Base-by-base conservation (phyloP, 306 rosid species). In the Neltuma alba region DNA sequence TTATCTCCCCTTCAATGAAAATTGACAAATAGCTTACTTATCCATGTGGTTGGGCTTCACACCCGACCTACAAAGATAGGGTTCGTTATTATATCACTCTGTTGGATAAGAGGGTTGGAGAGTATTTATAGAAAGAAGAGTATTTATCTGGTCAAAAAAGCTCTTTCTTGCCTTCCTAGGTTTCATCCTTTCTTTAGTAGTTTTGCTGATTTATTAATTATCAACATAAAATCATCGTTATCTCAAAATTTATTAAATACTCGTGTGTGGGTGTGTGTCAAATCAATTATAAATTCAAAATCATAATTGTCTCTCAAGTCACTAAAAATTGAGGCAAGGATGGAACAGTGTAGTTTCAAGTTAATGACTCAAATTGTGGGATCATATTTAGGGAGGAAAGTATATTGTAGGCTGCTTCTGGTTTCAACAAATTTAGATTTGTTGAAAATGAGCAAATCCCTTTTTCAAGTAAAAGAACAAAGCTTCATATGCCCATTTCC, bases 391-490 rank as follows among this genome's bases (percentile, higher is more conserved):
- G 23, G 33, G 9, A 73, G 25, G 66, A 73, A 54, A 23, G 31
- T 47, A 18, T 70, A 21, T 8, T 28, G 42, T 7, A 30, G 42
- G 18, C 1, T 31, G 41, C 57, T 42, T 38, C 3, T 16, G 57
- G 70, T 30, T 75, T 27, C 21, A 27, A 75, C 79, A 61, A 41
- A 28, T 41, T 41, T 42, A 48, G 71, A 20, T 30, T 36, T 20
- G 62, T 5, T 74, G 55, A 75, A 28, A 5, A 40, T 41, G 23
- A 28, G 23, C 7, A 28, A 75, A 75, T 2, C 27, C 38, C 7
- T 10, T 4, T 34, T 25, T 1, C 34, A 52, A 52, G 58, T 52
- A 20, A 52, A 52, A 52, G 58, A 52, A 1, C 27, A 52, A 20
- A 52, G 33, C 38, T 27, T 76, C 40, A 12, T 14, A 16, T 13